These are phyloP conservation scores for Purshia tridentata DNA, from an alignment of 306 rosid genomes.

Conservation along the genomic window DNA sequence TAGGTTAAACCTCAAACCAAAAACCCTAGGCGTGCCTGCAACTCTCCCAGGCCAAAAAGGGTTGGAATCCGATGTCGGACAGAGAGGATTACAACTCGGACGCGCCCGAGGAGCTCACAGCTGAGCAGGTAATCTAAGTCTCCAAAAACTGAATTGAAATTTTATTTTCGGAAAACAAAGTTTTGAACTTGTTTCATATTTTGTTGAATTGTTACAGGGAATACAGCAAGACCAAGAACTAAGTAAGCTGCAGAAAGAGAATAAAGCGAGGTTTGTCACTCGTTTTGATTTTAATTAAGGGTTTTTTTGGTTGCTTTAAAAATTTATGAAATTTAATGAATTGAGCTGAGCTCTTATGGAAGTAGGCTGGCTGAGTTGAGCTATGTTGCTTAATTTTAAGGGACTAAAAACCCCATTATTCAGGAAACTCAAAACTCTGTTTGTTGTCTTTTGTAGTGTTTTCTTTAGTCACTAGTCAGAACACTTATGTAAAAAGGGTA, in stretches of 20 bases:
- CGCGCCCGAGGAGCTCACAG: conserved; percentile 82
- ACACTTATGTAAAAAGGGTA: neutral
- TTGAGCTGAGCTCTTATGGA: neutral
- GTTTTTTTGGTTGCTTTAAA: neutral
- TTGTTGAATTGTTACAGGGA: conserved; percentile 52
- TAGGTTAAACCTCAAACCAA: neutral
- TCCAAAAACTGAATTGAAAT: neutral
- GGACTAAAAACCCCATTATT: neutral
- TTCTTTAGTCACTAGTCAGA: neutral
- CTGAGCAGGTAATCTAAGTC: conserved; percentile 44
- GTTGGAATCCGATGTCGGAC: conserved; percentile 44
- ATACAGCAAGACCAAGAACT: conserved; percentile 54
- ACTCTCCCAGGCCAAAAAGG: neutral
- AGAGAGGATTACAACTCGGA: conserved; percentile 58
- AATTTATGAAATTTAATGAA: neutral
- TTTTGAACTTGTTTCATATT: neutral
- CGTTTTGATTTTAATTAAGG: neutral
- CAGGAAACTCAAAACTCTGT: neutral
- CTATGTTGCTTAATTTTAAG: neutral
- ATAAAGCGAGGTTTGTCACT: conserved; percentile 54
- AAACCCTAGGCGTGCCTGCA: conserved; percentile 31
- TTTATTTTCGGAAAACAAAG: neutral
- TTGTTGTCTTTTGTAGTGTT: neutral
- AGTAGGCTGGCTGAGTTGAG: neutral
- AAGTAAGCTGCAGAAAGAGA: conserved; percentile 58